phyloP scores from a whole-genome alignment of 2,329 filamentous ascomycete genomes.

The Fusarium sp. region DNA sequence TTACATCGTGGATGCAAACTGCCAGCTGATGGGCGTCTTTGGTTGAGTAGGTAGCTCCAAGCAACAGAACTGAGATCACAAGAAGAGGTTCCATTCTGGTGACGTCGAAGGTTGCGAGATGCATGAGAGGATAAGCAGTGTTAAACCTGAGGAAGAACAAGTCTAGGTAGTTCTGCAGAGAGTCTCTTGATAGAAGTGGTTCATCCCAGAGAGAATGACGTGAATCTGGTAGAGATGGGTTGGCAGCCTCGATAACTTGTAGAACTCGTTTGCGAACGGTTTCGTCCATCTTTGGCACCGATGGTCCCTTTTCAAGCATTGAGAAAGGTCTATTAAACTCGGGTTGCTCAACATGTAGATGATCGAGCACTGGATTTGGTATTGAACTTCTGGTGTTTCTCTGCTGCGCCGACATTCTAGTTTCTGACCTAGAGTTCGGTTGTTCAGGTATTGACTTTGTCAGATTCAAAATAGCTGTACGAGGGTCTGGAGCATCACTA shows the following conservation, averaged over 20 bases:
- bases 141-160: constrained; percentile 4
- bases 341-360: background rate
- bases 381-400: background rate
- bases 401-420: background rate
- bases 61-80: background rate
- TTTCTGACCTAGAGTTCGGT: background rate
- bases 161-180: constrained; percentile 1
- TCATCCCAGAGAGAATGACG: background rate
- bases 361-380: background rate
- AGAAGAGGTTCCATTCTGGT: background rate
- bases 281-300: background rate
- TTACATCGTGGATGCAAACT: constrained; percentile 12
- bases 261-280: background rate
- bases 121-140: constrained; percentile 10
- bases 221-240: background rate
- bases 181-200: background rate
- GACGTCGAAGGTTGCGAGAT: constrained; percentile 3
- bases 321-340: constrained; percentile 15
- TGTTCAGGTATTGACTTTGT: background rate
- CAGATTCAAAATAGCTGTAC: background rate
- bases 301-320: constrained; percentile 1
- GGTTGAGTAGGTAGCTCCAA: constrained; percentile 2
- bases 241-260: background rate
- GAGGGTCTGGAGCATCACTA: background rate
- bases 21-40: constrained; percentile 8